Evolutionary conservation across 257 asterid genomes (phyloP).

Genomic region (Solanum bukasovii): DNA sequence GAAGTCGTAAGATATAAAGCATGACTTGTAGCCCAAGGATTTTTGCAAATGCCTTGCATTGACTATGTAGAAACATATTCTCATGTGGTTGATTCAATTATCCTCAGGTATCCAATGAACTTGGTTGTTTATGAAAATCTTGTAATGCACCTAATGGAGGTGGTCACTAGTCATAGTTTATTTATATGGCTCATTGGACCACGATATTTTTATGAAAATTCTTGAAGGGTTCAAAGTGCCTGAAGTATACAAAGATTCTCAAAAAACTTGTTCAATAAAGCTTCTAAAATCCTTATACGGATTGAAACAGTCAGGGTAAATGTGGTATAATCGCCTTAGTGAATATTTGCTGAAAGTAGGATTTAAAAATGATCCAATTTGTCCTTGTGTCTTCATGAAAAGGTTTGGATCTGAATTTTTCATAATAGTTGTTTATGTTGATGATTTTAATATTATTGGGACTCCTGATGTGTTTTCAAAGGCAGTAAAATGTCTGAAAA

Average conservation of each 20-base stretch:
- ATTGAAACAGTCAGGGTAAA: background rate
- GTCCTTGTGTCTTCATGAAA: background rate
- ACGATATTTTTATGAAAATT: too few relatives aligned
- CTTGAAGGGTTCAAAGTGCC: too few relatives aligned
- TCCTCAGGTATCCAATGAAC: background rate
- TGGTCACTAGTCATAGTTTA: background rate
- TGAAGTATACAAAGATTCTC: too few relatives aligned
- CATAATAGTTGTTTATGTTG: background rate
- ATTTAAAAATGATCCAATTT: background rate
- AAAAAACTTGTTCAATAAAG: background rate
- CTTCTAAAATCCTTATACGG: too few relatives aligned
- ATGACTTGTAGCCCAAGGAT: background rate
- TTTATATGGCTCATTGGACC: background rate
- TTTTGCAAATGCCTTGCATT: background rate
- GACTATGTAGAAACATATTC: too few relatives aligned
- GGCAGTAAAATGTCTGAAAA: background rate
- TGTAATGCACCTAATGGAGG: background rate
- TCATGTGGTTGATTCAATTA: background rate
- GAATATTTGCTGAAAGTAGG: background rate
- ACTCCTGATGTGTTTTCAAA: background rate
- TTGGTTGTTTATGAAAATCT: background rate
- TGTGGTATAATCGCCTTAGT: background rate
- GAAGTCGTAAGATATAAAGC: background rate
- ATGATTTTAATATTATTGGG: background rate
- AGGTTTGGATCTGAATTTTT: too few relatives aligned